These are phyloP conservation scores for Pterocarpus macrocarpus DNA, from an alignment of 306 rosid genomes.

Conservation along the genomic window DNA sequence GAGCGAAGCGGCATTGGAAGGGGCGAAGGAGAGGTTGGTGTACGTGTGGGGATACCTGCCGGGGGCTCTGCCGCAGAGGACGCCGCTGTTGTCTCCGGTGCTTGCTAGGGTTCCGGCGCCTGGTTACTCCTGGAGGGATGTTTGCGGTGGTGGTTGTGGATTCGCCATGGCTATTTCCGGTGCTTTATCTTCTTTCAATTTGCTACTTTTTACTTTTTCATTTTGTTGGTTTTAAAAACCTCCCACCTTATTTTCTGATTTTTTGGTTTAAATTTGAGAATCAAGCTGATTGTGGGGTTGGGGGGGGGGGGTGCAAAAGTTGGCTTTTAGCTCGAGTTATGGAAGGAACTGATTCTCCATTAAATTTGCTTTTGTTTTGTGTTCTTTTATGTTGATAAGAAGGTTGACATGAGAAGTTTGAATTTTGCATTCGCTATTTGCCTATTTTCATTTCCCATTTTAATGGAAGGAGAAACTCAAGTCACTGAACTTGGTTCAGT, in stretches of 20 bases:
- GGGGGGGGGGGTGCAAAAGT: no score
- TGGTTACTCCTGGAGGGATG: constrained; percentile 64
- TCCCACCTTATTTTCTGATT: neutral
- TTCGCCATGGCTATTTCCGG: constrained; percentile 85
- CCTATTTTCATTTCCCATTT: constrained; percentile 2
- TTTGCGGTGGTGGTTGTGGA: constrained; percentile 85
- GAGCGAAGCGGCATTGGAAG: constrained; percentile 50
- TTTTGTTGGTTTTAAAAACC: neutral
- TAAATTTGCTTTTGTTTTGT: constrained; percentile 28
- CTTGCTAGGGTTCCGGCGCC: constrained; percentile 50
- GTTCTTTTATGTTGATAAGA: constrained; percentile 14
- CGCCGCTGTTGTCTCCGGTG: constrained; percentile 72
- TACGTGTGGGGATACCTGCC: constrained; percentile 85
- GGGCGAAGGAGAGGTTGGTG: constrained; percentile 50
- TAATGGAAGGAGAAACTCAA: neutral
- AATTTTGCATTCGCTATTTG: neutral
- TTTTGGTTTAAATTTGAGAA: neutral
- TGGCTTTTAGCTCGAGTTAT: neutral
- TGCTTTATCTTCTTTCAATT: constrained; percentile 34
- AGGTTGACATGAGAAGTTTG: constrained; percentile 13
- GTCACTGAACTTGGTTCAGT: constrained; percentile 7
- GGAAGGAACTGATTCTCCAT: neutral
- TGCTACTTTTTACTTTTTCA: neutral
- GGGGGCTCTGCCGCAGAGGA: constrained; percentile 79
- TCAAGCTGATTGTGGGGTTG: neutral